phyloP scores from a whole-genome alignment of 2,329 filamentous ascomycete genomes.

The Blastomyces percursus region DNA sequence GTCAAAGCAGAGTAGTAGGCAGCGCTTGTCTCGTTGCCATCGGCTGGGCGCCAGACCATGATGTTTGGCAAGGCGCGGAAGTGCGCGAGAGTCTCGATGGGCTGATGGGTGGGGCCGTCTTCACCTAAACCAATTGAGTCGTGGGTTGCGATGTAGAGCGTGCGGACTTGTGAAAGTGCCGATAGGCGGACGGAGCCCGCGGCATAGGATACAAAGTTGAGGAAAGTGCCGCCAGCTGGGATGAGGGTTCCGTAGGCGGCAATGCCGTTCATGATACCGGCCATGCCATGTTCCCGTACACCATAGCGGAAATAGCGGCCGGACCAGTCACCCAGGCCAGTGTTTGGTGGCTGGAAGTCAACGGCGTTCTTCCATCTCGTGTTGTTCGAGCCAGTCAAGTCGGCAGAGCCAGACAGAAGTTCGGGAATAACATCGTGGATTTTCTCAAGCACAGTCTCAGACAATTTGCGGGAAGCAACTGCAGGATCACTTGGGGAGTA shows the following conservation, averaged over 20 bases:
- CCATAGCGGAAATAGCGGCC: constrained; percentile 65
- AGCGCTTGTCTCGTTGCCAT: constrained; percentile 95
- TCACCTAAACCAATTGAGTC: constrained; percentile 99
- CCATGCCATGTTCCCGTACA: constrained; percentile 44
- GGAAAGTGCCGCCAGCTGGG: constrained; percentile 90
- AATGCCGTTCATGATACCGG: constrained; percentile 56
- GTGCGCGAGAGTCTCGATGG: constrained; percentile 94
- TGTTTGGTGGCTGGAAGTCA: constrained; percentile 89
- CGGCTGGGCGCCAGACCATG: constrained; percentile 98
- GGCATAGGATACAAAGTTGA: constrained; percentile 98
- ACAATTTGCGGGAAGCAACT: constrained; percentile 89
- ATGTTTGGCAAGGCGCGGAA: constrained; percentile 98
- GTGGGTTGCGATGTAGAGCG: constrained; percentile 94
- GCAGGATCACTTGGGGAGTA: constrained; percentile 81
- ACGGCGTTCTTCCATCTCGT: constrained; percentile 94
- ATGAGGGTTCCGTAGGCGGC: constrained; percentile 91
- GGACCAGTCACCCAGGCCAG: constrained; percentile 74
- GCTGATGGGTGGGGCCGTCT: constrained; percentile 97
- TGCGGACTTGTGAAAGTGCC: constrained; percentile 77
- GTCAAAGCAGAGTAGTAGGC: constrained; percentile 95
- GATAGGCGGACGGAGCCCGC: constrained; percentile 92
- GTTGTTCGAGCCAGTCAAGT: constrained; percentile 97
- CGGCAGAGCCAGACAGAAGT: constrained; percentile 88
- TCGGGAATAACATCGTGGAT: constrained; percentile 76
- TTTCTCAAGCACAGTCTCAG: constrained; percentile 83